Conservation (phyloP, 371 early-diverging fungal species). For the Circinella umbellata region DNA sequence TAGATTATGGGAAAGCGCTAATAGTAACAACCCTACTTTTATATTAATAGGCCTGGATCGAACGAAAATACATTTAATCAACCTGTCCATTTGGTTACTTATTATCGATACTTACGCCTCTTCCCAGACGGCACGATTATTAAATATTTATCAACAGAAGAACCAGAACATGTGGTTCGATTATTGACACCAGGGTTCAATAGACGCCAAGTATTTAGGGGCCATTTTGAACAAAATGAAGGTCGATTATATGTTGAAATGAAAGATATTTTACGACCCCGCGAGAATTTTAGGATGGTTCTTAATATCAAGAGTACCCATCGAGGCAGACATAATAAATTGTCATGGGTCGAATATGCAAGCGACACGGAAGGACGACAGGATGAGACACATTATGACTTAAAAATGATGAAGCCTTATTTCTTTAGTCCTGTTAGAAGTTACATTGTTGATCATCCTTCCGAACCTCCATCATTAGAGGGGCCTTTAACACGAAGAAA, state of each 20-base stretch:
- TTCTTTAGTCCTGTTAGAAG: constrained; percentile 50
- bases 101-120: constrained; percentile 73
- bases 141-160: constrained; percentile 57
- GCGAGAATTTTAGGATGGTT: constrained; percentile 44
- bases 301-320: constrained; percentile 57
- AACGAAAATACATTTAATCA: constrained; percentile 60
- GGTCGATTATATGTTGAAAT: constrained; percentile 33
- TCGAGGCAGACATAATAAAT: constrained; percentile 70
- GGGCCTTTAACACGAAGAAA: not conserved
- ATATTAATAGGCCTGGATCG: constrained; percentile 39
- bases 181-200: constrained; percentile 30
- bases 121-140: constrained; percentile 59
- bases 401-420: constrained; percentile 48
- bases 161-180: constrained; percentile 53
- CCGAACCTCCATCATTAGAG: not conserved
- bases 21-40: too few species aligned
- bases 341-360: constrained; percentile 62
- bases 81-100: constrained; percentile 72
- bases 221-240: constrained; percentile 41
- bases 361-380: constrained; percentile 30
- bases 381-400: constrained; percentile 32
- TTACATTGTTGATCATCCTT: constrained; percentile 32
- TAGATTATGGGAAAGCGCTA: not conserved
- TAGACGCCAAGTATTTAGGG: constrained; percentile 51
- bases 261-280: constrained; percentile 37